A percentile compares a stretch with the other conserved stretches of the same genome.
Conservation (phyloP, 1,284 basidiomycete genomes). For the Boletus semigastroideus region DNA sequence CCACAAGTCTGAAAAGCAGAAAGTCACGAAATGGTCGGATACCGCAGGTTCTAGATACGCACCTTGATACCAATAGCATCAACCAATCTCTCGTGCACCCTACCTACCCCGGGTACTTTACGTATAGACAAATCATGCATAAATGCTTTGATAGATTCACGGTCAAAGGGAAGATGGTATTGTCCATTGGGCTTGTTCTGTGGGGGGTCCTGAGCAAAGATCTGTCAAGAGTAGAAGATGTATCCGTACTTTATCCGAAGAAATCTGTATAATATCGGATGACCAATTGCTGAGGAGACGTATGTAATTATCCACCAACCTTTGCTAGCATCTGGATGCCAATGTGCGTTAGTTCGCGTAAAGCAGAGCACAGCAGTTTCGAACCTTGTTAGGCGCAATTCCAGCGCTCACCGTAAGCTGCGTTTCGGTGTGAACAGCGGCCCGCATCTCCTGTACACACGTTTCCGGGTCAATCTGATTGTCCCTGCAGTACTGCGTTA, state of each 20-base stretch:
- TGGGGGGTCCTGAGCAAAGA: slow-evolving; percentile 1
- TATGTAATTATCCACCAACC: slow-evolving; percentile 41
- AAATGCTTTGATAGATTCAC: slow-evolving; percentile 67
- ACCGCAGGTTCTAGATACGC: slow-evolving; percentile 7
- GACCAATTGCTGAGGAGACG: background rate
- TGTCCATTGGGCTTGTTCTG: slow-evolving; percentile 96
- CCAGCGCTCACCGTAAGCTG: slow-evolving; percentile 91
- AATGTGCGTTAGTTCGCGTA: slow-evolving; percentile 17
- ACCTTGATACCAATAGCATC: slow-evolving; percentile 87
- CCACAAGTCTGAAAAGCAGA: slow-evolving; percentile 67
- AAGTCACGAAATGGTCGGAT: slow-evolving; percentile 1
- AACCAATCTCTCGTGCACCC: slow-evolving; percentile 83
- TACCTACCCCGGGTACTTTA: slow-evolving; percentile 84
- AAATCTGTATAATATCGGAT: slow-evolving; percentile 60
- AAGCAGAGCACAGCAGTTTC: slow-evolving; percentile 9
- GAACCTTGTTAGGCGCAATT: slow-evolving; percentile 84
- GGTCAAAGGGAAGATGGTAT: slow-evolving; percentile 71
- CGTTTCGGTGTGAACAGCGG: slow-evolving; percentile 71
- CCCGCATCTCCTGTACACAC: slow-evolving; percentile 78
- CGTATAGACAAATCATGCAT: slow-evolving; percentile 75
- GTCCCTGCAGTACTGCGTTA: slow-evolving; percentile 74
- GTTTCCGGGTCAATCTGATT: slow-evolving; percentile 66
- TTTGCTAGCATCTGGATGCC: slow-evolving; percentile 70
- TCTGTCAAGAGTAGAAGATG: background rate
- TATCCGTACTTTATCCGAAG: slow-evolving; percentile 75